Evolutionary conservation across 768 basidiomycete species (phyloP), one percentile per base, ranked within the genome.

Genomic region (Gloeophyllum trabeum): DNA sequence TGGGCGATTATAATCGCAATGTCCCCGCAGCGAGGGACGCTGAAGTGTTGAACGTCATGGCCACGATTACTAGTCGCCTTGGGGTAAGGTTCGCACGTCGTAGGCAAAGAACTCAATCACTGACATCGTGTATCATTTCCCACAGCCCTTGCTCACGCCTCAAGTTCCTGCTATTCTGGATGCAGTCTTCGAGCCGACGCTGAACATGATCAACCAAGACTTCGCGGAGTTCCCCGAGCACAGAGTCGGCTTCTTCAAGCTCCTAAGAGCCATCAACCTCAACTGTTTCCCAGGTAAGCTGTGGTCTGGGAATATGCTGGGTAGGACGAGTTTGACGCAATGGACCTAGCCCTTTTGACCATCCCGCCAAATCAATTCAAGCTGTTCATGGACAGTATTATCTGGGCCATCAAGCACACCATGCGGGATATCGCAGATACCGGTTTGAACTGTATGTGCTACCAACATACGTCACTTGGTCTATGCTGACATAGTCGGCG

Each of bases 371-470:
- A 72, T 36, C 89, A 96, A 63, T 97, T 98, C 75, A 97, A 96
- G 65, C 66, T 98, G 45, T 86, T 96, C 61, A 97, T 96, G 79
- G 94, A 98, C 61, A 92, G 90, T 46, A 86, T 97, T 49, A 83
- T 94, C 40, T 99, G 96, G 94, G 94, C 92, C n/a, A 94, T 97
- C 69, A 99, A 99, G 62, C 96, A 99, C 65, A 97, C 90, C 13
- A 92, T 96, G 90, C 78, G 94, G 42, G 94, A 98, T 61, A 96
- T 99, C 47, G 89, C 91, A 4, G 94, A 98, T 57, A 87, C 83
- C 34, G 86, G 86, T 34, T 61, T 89, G 45, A 86, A 81, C 54
- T 56, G 86, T 89, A 63, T 42, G 74, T 63, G 48, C 42, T 50
- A 13, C 4, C 42, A 25, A 30, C 14, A 30, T 21, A 21, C 48